phyloP scores from a whole-genome alignment of 352 stramenopile genomes.

The Globisporangium camurandrum region DNA sequence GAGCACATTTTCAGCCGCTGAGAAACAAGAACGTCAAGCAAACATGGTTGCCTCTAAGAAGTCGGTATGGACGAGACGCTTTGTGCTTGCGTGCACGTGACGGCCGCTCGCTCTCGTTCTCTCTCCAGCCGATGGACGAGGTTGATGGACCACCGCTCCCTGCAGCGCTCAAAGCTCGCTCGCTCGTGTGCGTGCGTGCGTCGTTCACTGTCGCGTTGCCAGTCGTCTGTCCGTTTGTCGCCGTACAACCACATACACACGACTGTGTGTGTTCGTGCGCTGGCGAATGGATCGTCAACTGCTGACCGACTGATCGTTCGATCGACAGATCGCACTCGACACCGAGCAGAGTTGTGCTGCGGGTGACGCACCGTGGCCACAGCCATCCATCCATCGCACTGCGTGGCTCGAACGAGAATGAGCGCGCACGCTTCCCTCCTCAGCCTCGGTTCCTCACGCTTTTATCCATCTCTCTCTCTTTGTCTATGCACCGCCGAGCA shows the following conservation, averaged over 20 bases:
- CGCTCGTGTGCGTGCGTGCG: conserved; percentile 1
- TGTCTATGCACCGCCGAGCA: conserved; percentile 22
- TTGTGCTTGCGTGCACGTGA: conserved; percentile 4
- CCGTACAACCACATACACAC: no score
- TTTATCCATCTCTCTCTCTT: not conserved
- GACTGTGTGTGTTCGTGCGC: no score
- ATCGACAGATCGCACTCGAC: no score
- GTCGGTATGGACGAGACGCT: conserved; percentile 68
- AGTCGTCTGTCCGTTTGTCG: no score
- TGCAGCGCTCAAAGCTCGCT: no score
- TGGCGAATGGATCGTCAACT: no score
- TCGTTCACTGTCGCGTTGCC: not conserved
- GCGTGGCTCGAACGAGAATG: no score
- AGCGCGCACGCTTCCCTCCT: no score
- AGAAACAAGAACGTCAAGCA: conserved; percentile 67
- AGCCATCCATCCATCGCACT: no score
- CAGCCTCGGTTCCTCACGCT: conserved; percentile 15
- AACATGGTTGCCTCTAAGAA: conserved; percentile 90
- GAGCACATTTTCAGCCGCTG: conserved; percentile 41
- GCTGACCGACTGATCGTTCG: no score
- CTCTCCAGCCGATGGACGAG: conserved; percentile 61
- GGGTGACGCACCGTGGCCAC: no score
- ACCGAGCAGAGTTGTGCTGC: no score
- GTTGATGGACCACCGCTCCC: conserved; percentile 17
- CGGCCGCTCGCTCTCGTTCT: conserved; percentile 11